Base-by-base conservation (phyloP, 371 early-diverging fungal genomes). In the Gilbertella persicaria region DNA sequence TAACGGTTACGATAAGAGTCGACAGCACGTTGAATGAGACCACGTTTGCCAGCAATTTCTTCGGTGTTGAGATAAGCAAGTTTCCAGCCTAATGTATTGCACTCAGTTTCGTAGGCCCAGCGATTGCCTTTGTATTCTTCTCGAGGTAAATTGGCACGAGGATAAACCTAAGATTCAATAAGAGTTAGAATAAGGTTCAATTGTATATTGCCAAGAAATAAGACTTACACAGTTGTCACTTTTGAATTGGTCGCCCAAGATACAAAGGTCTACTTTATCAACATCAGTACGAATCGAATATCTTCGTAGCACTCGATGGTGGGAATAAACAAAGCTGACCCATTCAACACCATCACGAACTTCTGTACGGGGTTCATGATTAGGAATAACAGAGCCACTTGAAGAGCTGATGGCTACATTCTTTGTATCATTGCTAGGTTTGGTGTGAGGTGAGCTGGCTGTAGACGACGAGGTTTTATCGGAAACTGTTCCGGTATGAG, bases 1-100 rank as follows among this genome's bases (percentile, higher is more conserved):
- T 87, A 87, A 16, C 91, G 83, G 47, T 94, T 91, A 42, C 96
- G 82, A 62, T 90, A 97, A 21, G 88, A 90, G 67, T 97, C 97
- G 0, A 97, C 97, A 0, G 96, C 95, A 5, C 97, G 79, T 64
- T 97, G 97, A 40, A 97, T 80, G 33, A 96, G 70, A 12, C 97
- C 97, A 33, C 96, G 86, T 51, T 91, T 90, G 5, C 87, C 94
- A 33, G 87, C 80, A 37, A 95, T 82, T 51, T 90, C 78, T 16
- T 75, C 70, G 14, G 79, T 80, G 66, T 97, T 97, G 9, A 94
- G 69, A 50, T 82, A 89, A 12, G 75, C 71, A 26, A 69, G 43
- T 43, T 66, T 66, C 70, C 70, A 69, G 3, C 70, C 70, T 17
- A 69, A 44, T 21, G 55, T 58, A 45, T 69, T 69, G 21, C 65